These are phyloP conservation scores for Pythium aristosporum DNA, from an alignment of 352 stramenopile species.

Conservation along the genomic window DNA sequence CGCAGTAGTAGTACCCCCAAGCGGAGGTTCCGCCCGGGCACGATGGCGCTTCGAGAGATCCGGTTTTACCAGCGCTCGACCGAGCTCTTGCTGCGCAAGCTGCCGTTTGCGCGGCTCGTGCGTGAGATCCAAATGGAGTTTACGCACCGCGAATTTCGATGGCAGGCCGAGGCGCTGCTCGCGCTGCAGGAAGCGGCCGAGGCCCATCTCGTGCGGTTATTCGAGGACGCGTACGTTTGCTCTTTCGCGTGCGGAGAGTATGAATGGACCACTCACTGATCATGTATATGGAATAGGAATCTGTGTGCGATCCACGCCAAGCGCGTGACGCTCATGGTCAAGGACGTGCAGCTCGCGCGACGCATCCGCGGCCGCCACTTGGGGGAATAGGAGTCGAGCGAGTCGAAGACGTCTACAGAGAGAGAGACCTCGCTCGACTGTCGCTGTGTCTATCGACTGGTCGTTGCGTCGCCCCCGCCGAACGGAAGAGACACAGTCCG, in stretches of 20 bases:
- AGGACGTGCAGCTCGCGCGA: conserved; percentile 92
- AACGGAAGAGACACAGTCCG: too few species aligned
- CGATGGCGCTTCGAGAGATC: conserved; percentile 94
- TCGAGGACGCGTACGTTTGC: conserved; percentile 90
- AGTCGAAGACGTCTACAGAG: not conserved
- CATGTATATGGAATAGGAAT: conserved; percentile 57
- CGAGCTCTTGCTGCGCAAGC: conserved; percentile 94
- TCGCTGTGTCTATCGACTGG: not conserved
- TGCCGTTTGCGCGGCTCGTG: conserved; percentile 96
- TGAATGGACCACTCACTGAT: not conserved
- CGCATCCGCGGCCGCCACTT: conserved; percentile 87
- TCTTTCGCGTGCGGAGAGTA: not conserved
- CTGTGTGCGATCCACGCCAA: conserved; percentile 95
- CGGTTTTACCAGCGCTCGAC: conserved; percentile 94
- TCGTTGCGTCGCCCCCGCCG: too few species aligned
- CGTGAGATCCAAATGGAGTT: conserved; percentile 92
- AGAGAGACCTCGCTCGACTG: not conserved
- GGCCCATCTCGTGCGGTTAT: conserved; percentile 94
- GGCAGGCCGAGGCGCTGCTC: conserved; percentile 91
- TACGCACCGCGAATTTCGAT: conserved; percentile 77
- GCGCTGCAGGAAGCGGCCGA: conserved; percentile 94
- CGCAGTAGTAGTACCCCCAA: conserved; percentile 36
- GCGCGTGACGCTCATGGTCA: conserved; percentile 94
- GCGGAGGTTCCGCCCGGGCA: conserved; percentile 57
- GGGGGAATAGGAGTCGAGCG: conserved; percentile 36